Conservation (phyloP, 768 basidiomycete genomes). For the Tricholoma hemisulphureum region DNA sequence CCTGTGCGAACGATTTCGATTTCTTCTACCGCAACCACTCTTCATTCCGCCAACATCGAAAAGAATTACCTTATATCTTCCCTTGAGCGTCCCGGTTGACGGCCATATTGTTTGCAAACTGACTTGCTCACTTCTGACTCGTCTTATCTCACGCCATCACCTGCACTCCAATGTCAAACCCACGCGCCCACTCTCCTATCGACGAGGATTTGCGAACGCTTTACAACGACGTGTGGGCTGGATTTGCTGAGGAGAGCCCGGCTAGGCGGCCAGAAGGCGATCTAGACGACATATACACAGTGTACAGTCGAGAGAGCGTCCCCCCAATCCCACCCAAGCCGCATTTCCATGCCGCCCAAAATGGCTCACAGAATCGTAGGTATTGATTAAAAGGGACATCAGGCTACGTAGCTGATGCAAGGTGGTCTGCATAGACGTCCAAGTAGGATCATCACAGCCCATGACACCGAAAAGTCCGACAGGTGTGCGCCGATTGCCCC, state of each 20-base stretch:
- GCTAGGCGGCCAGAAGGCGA: conserved; percentile 30
- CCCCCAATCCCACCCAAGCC: conserved; percentile 14
- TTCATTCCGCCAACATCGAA: background rate
- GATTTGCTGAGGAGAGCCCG: conserved; percentile 50
- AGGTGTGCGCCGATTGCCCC: conserved; percentile 41
- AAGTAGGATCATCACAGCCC: conserved; percentile 13
- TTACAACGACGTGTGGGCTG: conserved; percentile 74
- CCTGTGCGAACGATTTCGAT: background rate
- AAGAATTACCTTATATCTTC: background rate
- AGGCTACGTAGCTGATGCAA: conserved; percentile 4
- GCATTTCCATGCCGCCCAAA: conserved; percentile 12
- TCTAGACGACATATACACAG: conserved; percentile 38
- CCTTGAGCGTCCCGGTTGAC: background rate
- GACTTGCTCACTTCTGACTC: background rate
- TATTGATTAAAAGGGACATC: background rate
- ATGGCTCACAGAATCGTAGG: conserved; percentile 22
- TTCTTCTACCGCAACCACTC: background rate
- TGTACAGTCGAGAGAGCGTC: conserved; percentile 29
- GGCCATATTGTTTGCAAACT: background rate
- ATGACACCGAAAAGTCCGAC: conserved; percentile 8
- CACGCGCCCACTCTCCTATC: conserved; percentile 41
- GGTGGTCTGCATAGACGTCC: conserved; percentile 8
- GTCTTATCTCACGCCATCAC: conserved; percentile 43
- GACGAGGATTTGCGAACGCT: conserved; percentile 73
- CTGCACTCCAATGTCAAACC: conserved; percentile 49